A percentile compares a stretch with the other conserved stretches of the same genome.
Conservation (phyloP, 2,329 filamentous ascomycete genomes). For the Didymella glomerata region DNA sequence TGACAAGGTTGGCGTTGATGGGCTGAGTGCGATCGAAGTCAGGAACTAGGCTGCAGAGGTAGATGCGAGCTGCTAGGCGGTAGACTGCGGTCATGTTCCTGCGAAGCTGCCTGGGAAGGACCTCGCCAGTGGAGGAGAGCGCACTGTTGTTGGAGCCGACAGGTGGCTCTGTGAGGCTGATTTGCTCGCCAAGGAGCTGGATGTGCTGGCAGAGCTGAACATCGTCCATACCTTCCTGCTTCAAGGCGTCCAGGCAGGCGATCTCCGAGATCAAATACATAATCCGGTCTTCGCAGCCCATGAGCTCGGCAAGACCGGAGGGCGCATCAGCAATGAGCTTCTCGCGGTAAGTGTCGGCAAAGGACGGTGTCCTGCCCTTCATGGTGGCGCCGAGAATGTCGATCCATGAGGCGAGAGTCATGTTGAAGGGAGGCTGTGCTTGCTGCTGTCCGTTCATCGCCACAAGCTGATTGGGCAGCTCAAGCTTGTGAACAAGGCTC, state of each 20-base stretch:
- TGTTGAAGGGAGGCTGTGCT: constrained; percentile 84
- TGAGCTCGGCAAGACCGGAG: constrained; percentile 86
- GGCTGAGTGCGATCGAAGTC: constrained; percentile 80
- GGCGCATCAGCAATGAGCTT: constrained; percentile 75
- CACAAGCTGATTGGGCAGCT: constrained; percentile 74
- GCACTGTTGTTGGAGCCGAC: constrained; percentile 58
- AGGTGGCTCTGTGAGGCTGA: constrained; percentile 78
- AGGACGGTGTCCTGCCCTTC: constrained; percentile 82
- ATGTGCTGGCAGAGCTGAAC: constrained; percentile 89
- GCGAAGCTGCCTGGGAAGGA: constrained; percentile 83
- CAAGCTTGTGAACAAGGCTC: constrained; percentile 83
- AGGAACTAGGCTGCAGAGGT: constrained; percentile 93
- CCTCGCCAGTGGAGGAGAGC: constrained; percentile 70
- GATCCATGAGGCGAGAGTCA: constrained; percentile 94
- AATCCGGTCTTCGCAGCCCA: constrained; percentile 96
- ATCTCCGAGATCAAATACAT: constrained; percentile 99
- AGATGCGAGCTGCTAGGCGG: constrained; percentile 90
- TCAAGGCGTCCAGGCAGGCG: constrained; percentile 90
- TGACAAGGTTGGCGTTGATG: constrained; percentile 78
- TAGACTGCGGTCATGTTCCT: constrained; percentile 91
- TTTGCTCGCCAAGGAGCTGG: constrained; percentile 83
- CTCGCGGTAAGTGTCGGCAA: constrained; percentile 93
- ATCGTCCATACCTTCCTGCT: constrained; percentile 78
- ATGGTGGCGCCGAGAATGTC: constrained; percentile 96
- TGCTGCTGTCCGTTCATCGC: constrained; percentile 65